A percentile compares a stretch with the other conserved stretches of the same genome.
Conservation (phyloP, 495 filamentous ascomycete species). For the Trichoderma asperelloides region DNA sequence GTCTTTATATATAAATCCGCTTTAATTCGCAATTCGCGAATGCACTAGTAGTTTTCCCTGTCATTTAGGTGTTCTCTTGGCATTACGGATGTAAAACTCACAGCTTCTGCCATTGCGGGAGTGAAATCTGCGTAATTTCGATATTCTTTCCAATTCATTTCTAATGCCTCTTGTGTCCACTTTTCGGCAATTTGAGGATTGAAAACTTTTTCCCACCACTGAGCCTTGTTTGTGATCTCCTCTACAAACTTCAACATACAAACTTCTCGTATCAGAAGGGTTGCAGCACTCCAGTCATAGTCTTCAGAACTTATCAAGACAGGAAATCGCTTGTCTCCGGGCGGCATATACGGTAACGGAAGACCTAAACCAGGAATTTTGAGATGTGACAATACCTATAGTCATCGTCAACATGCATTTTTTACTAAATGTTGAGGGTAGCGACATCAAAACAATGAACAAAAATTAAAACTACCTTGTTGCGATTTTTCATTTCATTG, state of each 20-base stretch:
- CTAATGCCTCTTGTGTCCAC: constrained; percentile 24
- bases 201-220: constrained; percentile 48
- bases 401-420: neutral
- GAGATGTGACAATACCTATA: neutral
- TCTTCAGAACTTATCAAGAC: neutral
- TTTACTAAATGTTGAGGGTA: neutral
- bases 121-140: constrained; percentile 27
- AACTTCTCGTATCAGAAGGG: constrained; percentile 29
- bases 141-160: constrained; percentile 9
- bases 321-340: neutral
- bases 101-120: constrained; percentile 40
- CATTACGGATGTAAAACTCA: constrained; percentile 15
- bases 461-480: neutral
- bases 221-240: constrained; percentile 31
- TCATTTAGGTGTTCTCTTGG: neutral
- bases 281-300: constrained; percentile 9
- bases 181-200: constrained; percentile 31
- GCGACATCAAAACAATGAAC: neutral
- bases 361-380: neutral
- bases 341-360: neutral
- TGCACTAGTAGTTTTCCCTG: constrained; percentile 20
- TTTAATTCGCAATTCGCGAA: constrained; percentile 43
- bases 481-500: neutral
- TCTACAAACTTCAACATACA: constrained; percentile 33
- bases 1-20: constrained; percentile 21